These are phyloP conservation scores for Penicillium goetzii DNA, from an alignment of 495 filamentous ascomycete genomes.

Conservation along the genomic window DNA sequence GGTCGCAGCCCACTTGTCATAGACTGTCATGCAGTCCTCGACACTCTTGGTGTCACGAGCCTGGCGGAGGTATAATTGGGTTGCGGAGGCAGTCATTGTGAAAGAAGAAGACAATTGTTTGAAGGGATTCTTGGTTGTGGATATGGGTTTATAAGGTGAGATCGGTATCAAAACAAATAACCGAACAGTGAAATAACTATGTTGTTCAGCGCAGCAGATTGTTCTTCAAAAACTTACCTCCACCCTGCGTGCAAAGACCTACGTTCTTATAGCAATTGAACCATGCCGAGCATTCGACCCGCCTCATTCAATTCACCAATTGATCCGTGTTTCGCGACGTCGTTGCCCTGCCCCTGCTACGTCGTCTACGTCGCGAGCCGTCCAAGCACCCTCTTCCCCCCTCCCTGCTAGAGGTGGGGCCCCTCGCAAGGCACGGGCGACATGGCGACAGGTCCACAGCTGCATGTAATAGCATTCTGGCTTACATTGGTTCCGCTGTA, in stretches of 20 bases:
- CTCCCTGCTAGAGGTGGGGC: background rate
- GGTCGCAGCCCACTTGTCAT: slow-evolving; percentile 51
- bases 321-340: background rate
- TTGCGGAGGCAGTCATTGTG: slow-evolving; percentile 33
- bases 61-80: slow-evolving; percentile 31
- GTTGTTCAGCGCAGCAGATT: background rate
- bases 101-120: background rate
- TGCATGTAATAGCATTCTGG: slow-evolving; percentile 10
- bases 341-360: background rate
- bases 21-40: slow-evolving; percentile 42
- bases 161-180: background rate
- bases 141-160: background rate
- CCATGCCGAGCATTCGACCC: background rate
- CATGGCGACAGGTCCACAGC: background rate
- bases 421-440: background rate
- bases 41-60: slow-evolving; percentile 31
- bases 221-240: background rate
- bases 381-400: background rate
- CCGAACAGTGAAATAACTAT: slow-evolving; percentile 1
- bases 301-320: background rate
- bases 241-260: background rate
- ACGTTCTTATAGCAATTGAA: slow-evolving; percentile 27
- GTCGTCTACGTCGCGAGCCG: background rate
- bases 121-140: background rate
- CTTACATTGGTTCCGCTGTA: slow-evolving; percentile 7